Evolutionary conservation across 495 filamentous ascomycete species (phyloP).

Genomic region (Podospora didyma): DNA sequence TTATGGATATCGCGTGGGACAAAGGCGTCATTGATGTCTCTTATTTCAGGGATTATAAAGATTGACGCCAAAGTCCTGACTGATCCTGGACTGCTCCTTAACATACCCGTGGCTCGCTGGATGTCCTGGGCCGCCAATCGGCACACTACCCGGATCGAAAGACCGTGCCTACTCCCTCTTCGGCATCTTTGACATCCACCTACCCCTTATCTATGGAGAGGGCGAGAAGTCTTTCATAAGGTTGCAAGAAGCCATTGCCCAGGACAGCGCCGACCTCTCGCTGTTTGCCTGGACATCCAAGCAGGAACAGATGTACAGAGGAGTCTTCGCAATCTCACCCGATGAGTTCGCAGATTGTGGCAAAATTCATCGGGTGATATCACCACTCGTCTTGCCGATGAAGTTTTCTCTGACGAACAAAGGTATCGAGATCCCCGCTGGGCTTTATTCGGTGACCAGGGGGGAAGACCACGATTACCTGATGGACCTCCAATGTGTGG

Average conservation of each 20-base stretch:
- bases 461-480: not conserved
- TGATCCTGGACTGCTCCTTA: not conserved
- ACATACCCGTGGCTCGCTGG: not conserved
- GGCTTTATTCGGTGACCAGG: not conserved
- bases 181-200: slow-evolving; percentile 16
- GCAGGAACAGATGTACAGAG: not conserved
- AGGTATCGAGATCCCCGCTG: not conserved
- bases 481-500: not conserved
- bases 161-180: slow-evolving; percentile 16
- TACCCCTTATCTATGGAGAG: slow-evolving; percentile 16
- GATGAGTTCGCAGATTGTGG: not conserved
- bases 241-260: slow-evolving; percentile 15
- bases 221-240: slow-evolving; percentile 10
- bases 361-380: not conserved
- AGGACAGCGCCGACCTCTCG: slow-evolving; percentile 1
- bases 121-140: slow-evolving; percentile 9
- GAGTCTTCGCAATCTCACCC: not conserved
- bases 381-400: not conserved
- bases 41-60: not conserved
- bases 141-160: slow-evolving; percentile 8
- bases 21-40: not conserved
- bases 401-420: not conserved
- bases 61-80: not conserved
- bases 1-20: slow-evolving; percentile 16
- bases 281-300: not conserved